Evolutionary conservation across 176 grass and related monocot genomes (phyloP).

Genomic region (Oryza nivara): DNA sequence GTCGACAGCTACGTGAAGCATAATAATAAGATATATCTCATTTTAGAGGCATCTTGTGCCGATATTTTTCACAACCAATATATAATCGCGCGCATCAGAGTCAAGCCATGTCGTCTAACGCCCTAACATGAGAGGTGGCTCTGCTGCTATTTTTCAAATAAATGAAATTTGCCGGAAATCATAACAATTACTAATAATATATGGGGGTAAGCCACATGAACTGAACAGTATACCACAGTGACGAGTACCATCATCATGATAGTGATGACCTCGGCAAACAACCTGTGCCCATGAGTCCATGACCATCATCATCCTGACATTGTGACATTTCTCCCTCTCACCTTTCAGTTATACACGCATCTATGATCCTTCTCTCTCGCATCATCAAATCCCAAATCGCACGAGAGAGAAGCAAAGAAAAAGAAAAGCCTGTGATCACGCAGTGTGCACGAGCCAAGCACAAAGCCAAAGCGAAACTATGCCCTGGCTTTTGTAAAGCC

Average conservation of each 20-base stretch:
- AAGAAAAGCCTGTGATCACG: conserved; percentile 12
- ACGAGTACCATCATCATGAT: background rate
- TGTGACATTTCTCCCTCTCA: background rate
- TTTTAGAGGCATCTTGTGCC: too few relatives aligned
- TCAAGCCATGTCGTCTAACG: too few relatives aligned
- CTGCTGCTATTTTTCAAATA: too few relatives aligned
- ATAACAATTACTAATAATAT: too few relatives aligned
- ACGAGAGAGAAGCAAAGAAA: background rate
- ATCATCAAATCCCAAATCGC: background rate
- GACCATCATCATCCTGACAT: background rate
- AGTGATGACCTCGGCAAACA: background rate
- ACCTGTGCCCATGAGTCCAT: background rate
- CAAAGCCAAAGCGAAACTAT: conserved; percentile 1
- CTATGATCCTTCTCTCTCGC: background rate
- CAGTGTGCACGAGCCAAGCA: conserved; percentile 9
- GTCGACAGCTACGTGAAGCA: too few relatives aligned
- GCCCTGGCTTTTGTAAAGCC: conserved; percentile 37
- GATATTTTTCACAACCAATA: too few relatives aligned
- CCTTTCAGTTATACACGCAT: background rate
- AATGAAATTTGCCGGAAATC: too few relatives aligned
- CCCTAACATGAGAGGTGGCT: too few relatives aligned
- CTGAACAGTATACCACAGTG: background rate
- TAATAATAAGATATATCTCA: too few relatives aligned
- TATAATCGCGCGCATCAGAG: too few relatives aligned
- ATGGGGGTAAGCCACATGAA: background rate